A percentile compares a stretch with the other conserved stretches of the same genome.
phyloP scores from a whole-genome alignment of 371 early-diverging fungal genomes.

The Mucor mucedo region DNA sequence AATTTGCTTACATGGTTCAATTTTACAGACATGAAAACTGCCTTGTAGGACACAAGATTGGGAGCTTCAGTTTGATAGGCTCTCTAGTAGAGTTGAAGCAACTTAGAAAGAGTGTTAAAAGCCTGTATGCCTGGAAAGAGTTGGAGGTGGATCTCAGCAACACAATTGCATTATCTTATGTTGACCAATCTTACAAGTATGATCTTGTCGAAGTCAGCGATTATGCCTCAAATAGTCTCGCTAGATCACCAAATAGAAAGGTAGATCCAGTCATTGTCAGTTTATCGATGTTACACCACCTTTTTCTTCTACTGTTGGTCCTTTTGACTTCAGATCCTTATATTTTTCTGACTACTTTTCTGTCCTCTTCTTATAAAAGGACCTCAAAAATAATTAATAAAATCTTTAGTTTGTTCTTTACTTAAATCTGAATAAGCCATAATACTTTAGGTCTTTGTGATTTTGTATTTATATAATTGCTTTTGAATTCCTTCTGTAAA shows the following conservation, averaged over 20 bases:
- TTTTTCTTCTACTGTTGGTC: too few relatives aligned
- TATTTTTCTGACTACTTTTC: too few relatives aligned
- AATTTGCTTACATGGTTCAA: conserved; percentile 17
- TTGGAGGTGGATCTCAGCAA: conserved; percentile 13
- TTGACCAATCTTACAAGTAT: conserved; percentile 16
- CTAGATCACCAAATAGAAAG: conserved; percentile 14
- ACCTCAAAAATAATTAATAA: too few relatives aligned
- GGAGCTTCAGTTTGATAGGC: conserved; percentile 11
- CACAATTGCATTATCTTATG: conserved; percentile 17
- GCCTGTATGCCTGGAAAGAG: conserved; percentile 21
- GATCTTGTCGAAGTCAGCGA: not conserved
- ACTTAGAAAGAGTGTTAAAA: conserved; percentile 19
- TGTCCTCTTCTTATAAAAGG: too few relatives aligned
- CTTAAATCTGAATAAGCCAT: too few relatives aligned
- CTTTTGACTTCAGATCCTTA: too few relatives aligned
- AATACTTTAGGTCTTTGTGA: too few relatives aligned
- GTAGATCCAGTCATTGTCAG: conserved; percentile 7
- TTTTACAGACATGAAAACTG: conserved; percentile 15
- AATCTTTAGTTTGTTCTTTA: too few relatives aligned
- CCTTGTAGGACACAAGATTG: conserved; percentile 20
- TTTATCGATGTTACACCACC: too few relatives aligned
- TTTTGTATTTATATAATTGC: too few relatives aligned
- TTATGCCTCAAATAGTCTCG: not conserved
- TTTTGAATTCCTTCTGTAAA: too few relatives aligned
- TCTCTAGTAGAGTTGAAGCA: conserved; percentile 19